phyloP scores from a whole-genome alignment of 352 stramenopile genomes.

The Pythium scleroteichum region DNA sequence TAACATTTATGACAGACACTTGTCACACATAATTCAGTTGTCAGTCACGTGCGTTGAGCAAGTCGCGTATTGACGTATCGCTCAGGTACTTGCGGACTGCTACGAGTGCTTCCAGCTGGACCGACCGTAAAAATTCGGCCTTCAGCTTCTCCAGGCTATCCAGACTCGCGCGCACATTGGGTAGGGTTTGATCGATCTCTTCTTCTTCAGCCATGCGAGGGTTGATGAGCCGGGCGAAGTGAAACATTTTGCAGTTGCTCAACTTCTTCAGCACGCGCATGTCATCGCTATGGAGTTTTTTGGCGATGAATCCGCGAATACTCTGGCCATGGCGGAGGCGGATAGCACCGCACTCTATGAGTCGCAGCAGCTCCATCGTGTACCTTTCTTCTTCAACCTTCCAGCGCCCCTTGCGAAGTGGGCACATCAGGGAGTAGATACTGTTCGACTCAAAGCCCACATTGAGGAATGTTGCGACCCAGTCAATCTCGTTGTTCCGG shows the following conservation, averaged over 20 bases:
- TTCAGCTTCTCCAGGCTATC: slow-evolving; percentile 53
- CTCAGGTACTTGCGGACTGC: slow-evolving; percentile 74
- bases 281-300: slow-evolving; percentile 80
- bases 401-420: slow-evolving; percentile 71
- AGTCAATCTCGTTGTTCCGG: slow-evolving; percentile 77
- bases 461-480: slow-evolving; percentile 72
- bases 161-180: slow-evolving; percentile 35
- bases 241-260: slow-evolving; percentile 81
- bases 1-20: too few species aligned
- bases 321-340: slow-evolving; percentile 62
- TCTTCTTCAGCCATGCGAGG: slow-evolving; percentile 59
- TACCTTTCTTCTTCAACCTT: slow-evolving; percentile 77
- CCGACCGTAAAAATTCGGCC: slow-evolving; percentile 68
- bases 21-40: too few species aligned
- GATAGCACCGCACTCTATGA: slow-evolving; percentile 68
- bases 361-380: slow-evolving; percentile 60
- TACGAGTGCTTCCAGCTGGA: slow-evolving; percentile 76
- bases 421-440: slow-evolving; percentile 80
- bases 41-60: slow-evolving; percentile 52
- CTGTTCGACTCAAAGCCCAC: slow-evolving; percentile 69
- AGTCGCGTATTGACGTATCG: slow-evolving; percentile 62
- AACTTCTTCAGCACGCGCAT: slow-evolving; percentile 87
- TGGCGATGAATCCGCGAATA: slow-evolving; percentile 69
- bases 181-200: slow-evolving; percentile 42
- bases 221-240: slow-evolving; percentile 66